Base-by-base conservation (phyloP, 2,329 filamentous ascomycete genomes). In the Epicoccum sorghinum region DNA sequence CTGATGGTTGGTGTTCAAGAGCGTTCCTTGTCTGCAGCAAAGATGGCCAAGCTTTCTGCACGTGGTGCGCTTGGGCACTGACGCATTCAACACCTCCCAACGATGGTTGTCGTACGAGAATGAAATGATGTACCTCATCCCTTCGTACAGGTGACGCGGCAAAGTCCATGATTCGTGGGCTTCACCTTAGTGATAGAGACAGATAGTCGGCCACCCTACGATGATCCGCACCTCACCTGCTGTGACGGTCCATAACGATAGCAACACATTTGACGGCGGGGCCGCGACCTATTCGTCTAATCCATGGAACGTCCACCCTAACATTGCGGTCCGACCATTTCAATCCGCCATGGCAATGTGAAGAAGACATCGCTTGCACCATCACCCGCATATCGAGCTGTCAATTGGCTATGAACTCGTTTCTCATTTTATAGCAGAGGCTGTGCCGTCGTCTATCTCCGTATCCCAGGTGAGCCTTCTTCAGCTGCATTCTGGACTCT, bases 361-460 rank as follows among this genome's bases (percentile, higher is more conserved):
- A 24, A 25, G 39, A 27, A 36, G 23, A 22, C 10, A 42, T 6
- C 22, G 25, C 13, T 35, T 36, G 32, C 47, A 49, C 49, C 3
- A n/a, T 47, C 46, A 50, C 46, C 24, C 24, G 46, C 46, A 50
- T 50, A 37, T 18, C 13, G 24, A 27, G 30, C 36, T 29, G 29
- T 44, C 9, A 30, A 50, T 14, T 9, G 9, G 32, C 24, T 32
- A 14, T 18, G 37, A 41, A 40, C 30, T 41, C 24, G 36, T n/a
- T 24, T 23, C 29, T 32, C 13, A 43, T 22, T 35, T 22, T n/a
- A 14, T 23, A 14, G 45, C 18, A 48, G 45, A 44, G n/a, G 51
- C 39, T 53, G 33, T n/a, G 35, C 22, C 33, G 18, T 37, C 39
- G 35, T 39, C 29, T 22, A 41, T 35, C 35, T 48, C 23, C 40